Evolutionary conservation across 2,329 filamentous ascomycete species (phyloP).

Genomic region (Thielaviopsis euricoi): DNA sequence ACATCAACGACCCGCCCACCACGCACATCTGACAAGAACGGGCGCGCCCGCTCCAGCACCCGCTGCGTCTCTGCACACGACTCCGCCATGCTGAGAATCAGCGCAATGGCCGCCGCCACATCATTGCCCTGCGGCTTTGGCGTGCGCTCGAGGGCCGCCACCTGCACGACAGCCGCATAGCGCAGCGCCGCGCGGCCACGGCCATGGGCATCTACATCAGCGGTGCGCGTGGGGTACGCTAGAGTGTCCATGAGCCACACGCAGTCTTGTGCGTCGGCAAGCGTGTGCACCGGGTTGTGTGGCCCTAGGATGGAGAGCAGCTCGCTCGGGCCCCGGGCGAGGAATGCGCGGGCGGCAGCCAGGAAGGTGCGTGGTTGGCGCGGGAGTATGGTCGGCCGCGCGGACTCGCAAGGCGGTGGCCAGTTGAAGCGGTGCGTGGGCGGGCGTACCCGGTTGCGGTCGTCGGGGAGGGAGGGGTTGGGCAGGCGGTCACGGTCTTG

Average conservation of each 20-base stretch:
- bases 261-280: slow-evolving; percentile 47
- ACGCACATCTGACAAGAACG: slow-evolving; percentile 63
- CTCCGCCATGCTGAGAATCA: slow-evolving; percentile 48
- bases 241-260: slow-evolving; percentile 79
- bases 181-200: slow-evolving; percentile 21
- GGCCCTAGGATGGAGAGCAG: slow-evolving; percentile 34
- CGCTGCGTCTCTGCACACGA: slow-evolving; percentile 40
- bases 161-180: slow-evolving; percentile 74
- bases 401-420: slow-evolving; percentile 15
- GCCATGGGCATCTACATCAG: slow-evolving; percentile 8
- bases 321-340: background rate
- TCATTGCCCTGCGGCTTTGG: slow-evolving; percentile 50
- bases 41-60: slow-evolving; percentile 52
- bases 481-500: no score
- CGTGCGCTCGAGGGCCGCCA: slow-evolving; percentile 62
- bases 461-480: no score
- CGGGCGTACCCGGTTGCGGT: no score
- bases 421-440: no score
- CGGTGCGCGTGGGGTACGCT: slow-evolving; percentile 47
- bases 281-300: slow-evolving; percentile 40
- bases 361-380: background rate
- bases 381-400: slow-evolving; percentile 7
- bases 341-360: background rate
- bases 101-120: slow-evolving; percentile 52
- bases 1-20: slow-evolving; percentile 44